Base-by-base conservation (phyloP, 2,329 filamentous ascomycete species). In the Fusarium torreyae region DNA sequence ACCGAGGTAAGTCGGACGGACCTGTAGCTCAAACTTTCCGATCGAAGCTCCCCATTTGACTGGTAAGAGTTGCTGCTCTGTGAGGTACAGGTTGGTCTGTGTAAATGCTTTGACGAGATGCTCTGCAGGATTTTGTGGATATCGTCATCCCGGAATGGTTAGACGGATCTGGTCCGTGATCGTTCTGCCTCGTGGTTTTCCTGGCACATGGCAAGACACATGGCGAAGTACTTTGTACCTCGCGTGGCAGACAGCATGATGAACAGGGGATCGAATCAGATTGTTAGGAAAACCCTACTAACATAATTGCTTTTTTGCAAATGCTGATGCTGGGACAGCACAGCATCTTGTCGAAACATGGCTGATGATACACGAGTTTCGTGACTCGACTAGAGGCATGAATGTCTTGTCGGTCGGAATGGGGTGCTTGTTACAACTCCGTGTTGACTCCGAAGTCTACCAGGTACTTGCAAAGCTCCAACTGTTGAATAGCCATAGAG, bases 171-270 rank as follows among this genome's bases (percentile, higher is more conserved):
- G 67, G 55, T 64, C 55, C 34, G 52, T 56, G 68, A 71, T 70
- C 68, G 60, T 68, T 69, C 56, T 57, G 48, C 46, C 63, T 71
- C 60, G 58, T 69, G 51, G 68, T 44, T 43, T 55, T 53, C 43
- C 39, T 57, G 49, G 18, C 40, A 59, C 56, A 56, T 72, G 63
- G 59, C 54, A 34, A 61, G 52, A 56, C 72, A 74, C 72, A 75
- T 74, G 72, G 72, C 72, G 60, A 74, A 71, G 72, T 74, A 74
- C 39, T 55, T 68, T 68, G 67, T 71, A 74, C 72, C 42, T 64
- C 57, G 43, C 50, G 51, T 62, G 64, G 60, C 51, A 63, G 33
- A 49, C 38, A 63, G 31, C 40, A 53, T 51, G 38, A 53, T 51
- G 51, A 56, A 58, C 63, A 67, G 53, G 66, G 62, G 42, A 69